Base-by-base conservation (phyloP, 768 basidiomycete genomes). In the Leccinum variicolor region DNA sequence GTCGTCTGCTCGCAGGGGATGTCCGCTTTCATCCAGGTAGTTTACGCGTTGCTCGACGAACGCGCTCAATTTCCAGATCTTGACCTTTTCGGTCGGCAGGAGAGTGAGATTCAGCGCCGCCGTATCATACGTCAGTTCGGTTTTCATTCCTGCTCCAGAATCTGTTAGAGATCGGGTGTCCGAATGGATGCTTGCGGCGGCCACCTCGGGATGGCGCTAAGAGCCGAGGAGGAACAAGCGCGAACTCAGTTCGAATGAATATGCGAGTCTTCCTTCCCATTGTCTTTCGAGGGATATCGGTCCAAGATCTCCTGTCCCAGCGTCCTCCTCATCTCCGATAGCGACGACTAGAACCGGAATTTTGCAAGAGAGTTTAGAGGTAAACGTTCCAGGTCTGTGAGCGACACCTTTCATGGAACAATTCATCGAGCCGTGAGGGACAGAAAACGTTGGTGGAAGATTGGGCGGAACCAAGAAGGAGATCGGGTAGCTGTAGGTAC, bases 401-500 rank as follows among this genome's bases (percentile, higher is more conserved):
- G 90, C 94, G 19, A 79, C 82, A 1, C 90, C 95, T 65, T 86
- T 89, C 25, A 98, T 82, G 39, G 76, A 74, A 83, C 97, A 99
- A 1, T 69, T 66, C 4, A 97, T 89, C 2, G 83, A 80, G 8
- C 94, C 96, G 62, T 82, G 87, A 39, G 87, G 84, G 59, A 86
- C 85, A 43, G 79, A 76, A 60, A 98, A 77, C 0, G 86, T 85
- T 1, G 97, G 92, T 4, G 96, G 95, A 13, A 90, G 80, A 59
- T 83, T 77, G 5, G 85, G 76, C 0, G 95, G 94, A 54, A 99
- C 85, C 10, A 88, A 75, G 70, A 98, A 94, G 6, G 92, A 93
- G 64, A 99, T 90, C 1, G 97, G 96, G 72, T 93, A 98, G 15
- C 91, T 94, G 69, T 98, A 98, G 6, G 87, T 90, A 33, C 95